Percentiles rank a stretch among this genome's conserved stretches.
Conservation (phyloP, 352 stramenopile species). For the Phytopythium aichiense region DNA sequence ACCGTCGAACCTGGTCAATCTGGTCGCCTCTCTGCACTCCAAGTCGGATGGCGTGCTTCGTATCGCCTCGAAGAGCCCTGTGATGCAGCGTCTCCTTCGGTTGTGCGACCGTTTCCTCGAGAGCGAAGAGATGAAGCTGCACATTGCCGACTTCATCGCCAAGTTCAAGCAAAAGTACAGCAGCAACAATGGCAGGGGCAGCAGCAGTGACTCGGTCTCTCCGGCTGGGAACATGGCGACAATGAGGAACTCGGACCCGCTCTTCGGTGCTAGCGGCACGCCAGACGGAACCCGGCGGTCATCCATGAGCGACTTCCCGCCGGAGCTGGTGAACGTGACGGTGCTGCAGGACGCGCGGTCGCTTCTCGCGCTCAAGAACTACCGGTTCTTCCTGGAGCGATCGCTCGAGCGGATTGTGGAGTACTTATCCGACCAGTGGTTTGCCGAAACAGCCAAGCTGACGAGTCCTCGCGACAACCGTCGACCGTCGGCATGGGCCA, state of each 20-base stretch:
- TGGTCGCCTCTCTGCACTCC: constrained; percentile 27
- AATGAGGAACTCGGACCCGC: not conserved
- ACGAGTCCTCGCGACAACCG: constrained; percentile 14
- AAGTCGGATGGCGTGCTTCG: constrained; percentile 32
- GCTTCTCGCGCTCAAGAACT: constrained; percentile 62
- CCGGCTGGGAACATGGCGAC: not conserved
- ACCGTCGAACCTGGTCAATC: not conserved
- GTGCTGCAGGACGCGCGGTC: constrained; percentile 46
- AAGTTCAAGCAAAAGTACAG: constrained; percentile 59
- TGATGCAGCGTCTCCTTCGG: constrained; percentile 20
- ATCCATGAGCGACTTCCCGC: constrained; percentile 5
- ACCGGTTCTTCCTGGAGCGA: constrained; percentile 70
- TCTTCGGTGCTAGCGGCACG: not conserved
- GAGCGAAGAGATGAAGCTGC: constrained; percentile 30
- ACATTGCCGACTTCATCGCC: constrained; percentile 35
- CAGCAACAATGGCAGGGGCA: constrained; percentile 10
- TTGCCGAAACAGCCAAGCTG: constrained; percentile 7
- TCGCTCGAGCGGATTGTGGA: constrained; percentile 49
- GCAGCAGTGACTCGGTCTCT: constrained; percentile 5
- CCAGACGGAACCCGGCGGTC: not conserved
- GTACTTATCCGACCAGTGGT: constrained; percentile 22
- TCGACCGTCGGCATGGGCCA: not conserved
- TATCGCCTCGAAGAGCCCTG: constrained; percentile 6
- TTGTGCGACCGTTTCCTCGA: constrained; percentile 46
- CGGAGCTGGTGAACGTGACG: constrained; percentile 31